Evolutionary conservation across 495 filamentous ascomycete species (phyloP), one percentile per base, ranked within the genome.

Genomic region (Penicillium fimorum): DNA sequence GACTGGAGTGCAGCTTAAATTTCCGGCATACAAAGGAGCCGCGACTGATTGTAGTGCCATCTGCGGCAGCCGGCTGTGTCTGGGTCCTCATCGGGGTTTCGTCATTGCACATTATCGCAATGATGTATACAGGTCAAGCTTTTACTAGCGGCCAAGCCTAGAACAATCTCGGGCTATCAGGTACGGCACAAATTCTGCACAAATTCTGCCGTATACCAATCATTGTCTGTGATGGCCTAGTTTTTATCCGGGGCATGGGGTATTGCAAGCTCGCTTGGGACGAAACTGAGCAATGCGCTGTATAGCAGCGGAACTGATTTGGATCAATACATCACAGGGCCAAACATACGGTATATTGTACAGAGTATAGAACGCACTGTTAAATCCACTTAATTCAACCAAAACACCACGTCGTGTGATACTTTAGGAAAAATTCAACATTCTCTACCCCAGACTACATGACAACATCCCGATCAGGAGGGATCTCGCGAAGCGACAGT

Each of bases 181-280:
- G 48, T 70, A 71, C 17, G 67, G 62, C 4, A 72, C 65, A 37
- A 72, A 69, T 15, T 54, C 64, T 6, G 62, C 4, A 72, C 65
- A 37, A 72, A 69, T 15, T 54, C 64, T 6, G 65, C 65, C 15
- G 69, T 59, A 48, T 62, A 60, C 67, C 67, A 75, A 60, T 75
- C 69, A 48, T 72, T 72, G 50, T 73, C 72, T 48, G 71, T 47
- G 46, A 72, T 68, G 24, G 60, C 65, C 56, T 66, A 65, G 40
- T 59, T 59, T 50, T 63, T 62, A 18, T 67, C 50, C 13, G 25
- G 55, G 4, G 44, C 24, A 18, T 64, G 35, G 15, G 53, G 57
- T 22, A 41, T 22, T 12, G 61, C 56, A 41, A 59, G 5, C 18
- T 18, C 48, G 5, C 57, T 50, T 41, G 62, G 47, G 27, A 56